Percentiles rank a stretch among this genome's conserved stretches.
Evolutionary conservation across 1,284 basidiomycete species (phyloP).

Genomic region (Acaromyces ingoldii): DNA sequence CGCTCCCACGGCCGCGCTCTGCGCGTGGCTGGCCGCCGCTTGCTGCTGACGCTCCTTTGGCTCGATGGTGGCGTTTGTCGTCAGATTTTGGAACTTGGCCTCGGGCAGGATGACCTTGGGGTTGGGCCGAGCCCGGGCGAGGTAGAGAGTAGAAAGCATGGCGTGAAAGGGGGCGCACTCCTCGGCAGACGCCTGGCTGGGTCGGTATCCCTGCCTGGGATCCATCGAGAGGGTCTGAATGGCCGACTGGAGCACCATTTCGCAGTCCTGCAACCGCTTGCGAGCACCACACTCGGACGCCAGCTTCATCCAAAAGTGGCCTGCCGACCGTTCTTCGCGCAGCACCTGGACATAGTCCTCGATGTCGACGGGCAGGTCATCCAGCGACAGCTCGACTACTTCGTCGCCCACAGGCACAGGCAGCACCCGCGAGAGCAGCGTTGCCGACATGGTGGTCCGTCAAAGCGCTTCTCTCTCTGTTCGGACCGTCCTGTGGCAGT

Average conservation of each 20-base stretch:
- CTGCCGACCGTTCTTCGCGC: constrained; percentile 1
- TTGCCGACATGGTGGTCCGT: background rate
- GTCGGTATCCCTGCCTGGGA: background rate
- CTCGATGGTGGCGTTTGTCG: background rate
- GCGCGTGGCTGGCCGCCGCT: background rate
- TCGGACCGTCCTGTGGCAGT: too few species aligned
- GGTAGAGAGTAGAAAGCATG: constrained; percentile 4
- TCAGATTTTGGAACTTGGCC: constrained; percentile 3
- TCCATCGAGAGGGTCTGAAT: constrained; percentile 1
- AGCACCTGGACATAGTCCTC: constrained; percentile 6
- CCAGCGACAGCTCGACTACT: constrained; percentile 4
- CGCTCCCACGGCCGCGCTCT: too few species aligned
- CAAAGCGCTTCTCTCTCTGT: too few species aligned
- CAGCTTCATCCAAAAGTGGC: constrained; percentile 1
- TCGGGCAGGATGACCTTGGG: constrained; percentile 2
- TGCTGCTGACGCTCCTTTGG: background rate
- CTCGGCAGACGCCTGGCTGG: constrained; percentile 3
- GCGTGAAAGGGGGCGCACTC: constrained; percentile 6
- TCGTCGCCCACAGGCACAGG: constrained; percentile 4
- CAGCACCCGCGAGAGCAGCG: background rate
- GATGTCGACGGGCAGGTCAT: constrained; percentile 5
- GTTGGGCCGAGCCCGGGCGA: background rate
- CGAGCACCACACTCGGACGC: constrained; percentile 5
- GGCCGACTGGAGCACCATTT: background rate
- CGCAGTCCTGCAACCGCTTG: constrained; percentile 2